A percentile compares a stretch with the other conserved stretches of the same genome.
These are phyloP conservation scores for Atkinsonella texensis DNA, from an alignment of 2,329 filamentous ascomycete species.

Conservation along the genomic window DNA sequence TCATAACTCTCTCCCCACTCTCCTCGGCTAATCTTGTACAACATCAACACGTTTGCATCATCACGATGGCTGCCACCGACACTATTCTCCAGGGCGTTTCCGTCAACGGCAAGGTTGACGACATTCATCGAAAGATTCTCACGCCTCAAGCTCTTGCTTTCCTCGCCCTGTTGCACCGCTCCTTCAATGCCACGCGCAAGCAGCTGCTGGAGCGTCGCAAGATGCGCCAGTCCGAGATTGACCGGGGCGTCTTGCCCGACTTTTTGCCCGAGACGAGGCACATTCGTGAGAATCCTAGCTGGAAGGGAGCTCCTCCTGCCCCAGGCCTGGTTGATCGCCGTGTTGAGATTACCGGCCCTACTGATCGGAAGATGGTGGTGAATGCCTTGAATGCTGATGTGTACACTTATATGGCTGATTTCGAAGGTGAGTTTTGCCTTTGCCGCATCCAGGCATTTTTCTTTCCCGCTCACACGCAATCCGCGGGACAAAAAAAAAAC, in stretches of 20 bases:
- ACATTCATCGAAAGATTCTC: constrained; percentile 79
- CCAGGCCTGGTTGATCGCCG: constrained; percentile 87
- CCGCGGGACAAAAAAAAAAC: no score
- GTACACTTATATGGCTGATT: constrained; percentile 99
- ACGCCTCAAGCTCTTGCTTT: constrained; percentile 85
- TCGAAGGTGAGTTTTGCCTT: constrained; percentile 58
- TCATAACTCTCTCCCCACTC: constrained; percentile 2
- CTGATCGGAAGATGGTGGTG: constrained; percentile 97
- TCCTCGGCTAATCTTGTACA: background rate
- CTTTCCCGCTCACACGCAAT: no score
- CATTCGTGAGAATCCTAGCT: constrained; percentile 86
- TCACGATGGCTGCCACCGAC: constrained; percentile 55
- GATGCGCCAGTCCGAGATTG: constrained; percentile 81
- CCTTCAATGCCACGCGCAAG: constrained; percentile 86
- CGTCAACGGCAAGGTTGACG: constrained; percentile 67
- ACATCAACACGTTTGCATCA: constrained; percentile 5
- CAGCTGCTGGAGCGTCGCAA: constrained; percentile 75
- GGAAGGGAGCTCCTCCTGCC: constrained; percentile 84
- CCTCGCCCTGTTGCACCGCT: constrained; percentile 85
- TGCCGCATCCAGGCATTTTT: no score
- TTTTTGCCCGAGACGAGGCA: constrained; percentile 93
- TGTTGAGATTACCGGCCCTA: constrained; percentile 94
- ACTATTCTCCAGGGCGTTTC: constrained; percentile 77
- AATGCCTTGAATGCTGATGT: constrained; percentile 94
- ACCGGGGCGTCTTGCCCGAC: constrained; percentile 78